Conservation (phyloP, 192 early-diverging fungal species). For the Entomortierella parvispora region DNA sequence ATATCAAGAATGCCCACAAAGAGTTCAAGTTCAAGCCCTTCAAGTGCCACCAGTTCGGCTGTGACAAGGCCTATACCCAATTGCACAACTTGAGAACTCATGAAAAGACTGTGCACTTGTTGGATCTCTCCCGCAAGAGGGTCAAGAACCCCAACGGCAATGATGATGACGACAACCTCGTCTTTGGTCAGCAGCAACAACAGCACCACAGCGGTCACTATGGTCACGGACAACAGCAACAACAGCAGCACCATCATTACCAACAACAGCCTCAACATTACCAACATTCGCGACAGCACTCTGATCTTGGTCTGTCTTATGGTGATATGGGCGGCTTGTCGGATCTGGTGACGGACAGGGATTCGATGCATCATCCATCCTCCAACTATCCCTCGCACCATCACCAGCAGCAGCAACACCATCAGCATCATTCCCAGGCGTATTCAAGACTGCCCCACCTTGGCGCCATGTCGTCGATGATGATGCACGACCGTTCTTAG, state of each 20-base stretch:
- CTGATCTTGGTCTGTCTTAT: conserved; percentile 32
- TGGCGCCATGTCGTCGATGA: conserved; percentile 14
- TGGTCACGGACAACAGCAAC: neutral
- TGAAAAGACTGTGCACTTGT: conserved; percentile 65
- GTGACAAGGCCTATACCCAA: conserved; percentile 83
- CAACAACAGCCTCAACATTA: conserved; percentile 11
- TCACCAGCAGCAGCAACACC: conserved; percentile 26
- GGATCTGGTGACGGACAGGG: conserved; percentile 7
- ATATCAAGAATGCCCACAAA: conserved; percentile 58
- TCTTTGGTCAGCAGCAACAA: neutral
- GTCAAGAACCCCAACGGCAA: conserved; percentile 25
- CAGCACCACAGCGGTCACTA: neutral
- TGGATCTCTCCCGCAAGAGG: conserved; percentile 45
- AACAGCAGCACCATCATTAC: conserved; percentile 2
- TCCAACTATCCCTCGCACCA: conserved; percentile 3
- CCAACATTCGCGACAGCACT: conserved; percentile 4
- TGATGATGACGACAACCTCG: neutral
- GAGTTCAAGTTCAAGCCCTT: conserved; percentile 63
- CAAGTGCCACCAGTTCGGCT: conserved; percentile 70
- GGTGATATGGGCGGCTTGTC: conserved; percentile 11
- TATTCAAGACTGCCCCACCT: conserved; percentile 21
- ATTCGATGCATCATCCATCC: conserved; percentile 3
- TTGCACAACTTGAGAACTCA: conserved; percentile 84
- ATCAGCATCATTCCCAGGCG: conserved; percentile 13
- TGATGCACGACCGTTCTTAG: conserved; percentile 22